A percentile compares a stretch with the other conserved stretches of the same genome.
These are phyloP conservation scores for Fusarium xyrophilum DNA, from an alignment of 2,329 filamentous ascomycete species.

Conservation along the genomic window DNA sequence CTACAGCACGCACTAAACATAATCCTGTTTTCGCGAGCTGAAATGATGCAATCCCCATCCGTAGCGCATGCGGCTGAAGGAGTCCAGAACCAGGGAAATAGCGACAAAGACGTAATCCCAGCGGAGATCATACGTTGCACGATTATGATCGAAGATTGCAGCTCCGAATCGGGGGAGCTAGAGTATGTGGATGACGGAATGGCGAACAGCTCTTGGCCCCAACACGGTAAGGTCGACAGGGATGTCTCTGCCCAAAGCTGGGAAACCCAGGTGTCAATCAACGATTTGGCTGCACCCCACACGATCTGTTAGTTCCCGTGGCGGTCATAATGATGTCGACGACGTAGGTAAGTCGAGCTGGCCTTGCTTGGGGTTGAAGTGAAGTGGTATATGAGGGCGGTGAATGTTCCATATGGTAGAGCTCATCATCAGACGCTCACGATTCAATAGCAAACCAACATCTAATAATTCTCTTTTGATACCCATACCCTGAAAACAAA, in stretches of 20 bases:
- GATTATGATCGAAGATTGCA: neutral
- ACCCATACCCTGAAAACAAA: neutral
- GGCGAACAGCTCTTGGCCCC: constrained; percentile 17
- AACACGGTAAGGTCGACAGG: constrained; percentile 19
- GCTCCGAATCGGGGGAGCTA: neutral
- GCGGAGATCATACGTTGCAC: constrained; percentile 2
- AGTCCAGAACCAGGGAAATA: constrained; percentile 10
- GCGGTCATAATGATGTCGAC: constrained; percentile 33
- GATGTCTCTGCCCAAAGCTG: constrained; percentile 2
- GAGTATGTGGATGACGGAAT: constrained; percentile 21
- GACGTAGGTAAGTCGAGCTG: neutral
- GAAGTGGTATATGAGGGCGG: constrained; percentile 17
- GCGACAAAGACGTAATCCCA: constrained; percentile 1
- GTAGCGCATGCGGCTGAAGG: neutral
- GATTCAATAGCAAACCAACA: neutral
- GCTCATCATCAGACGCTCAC: neutral
- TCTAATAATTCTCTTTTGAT: neutral
- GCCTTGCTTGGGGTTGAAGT: neutral
- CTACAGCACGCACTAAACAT: neutral
- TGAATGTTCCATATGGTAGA: neutral
- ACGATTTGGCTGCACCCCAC: constrained; percentile 13
- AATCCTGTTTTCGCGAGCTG: constrained; percentile 20
- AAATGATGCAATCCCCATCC: constrained; percentile 22
- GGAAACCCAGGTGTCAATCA: constrained; percentile 8
- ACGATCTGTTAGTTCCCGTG: constrained; percentile 20